A percentile compares a stretch with the other conserved stretches of the same genome.
These are phyloP conservation scores for Nicotiana attenuata DNA, from an alignment of 257 asterid genomes.

Conservation along the genomic window DNA sequence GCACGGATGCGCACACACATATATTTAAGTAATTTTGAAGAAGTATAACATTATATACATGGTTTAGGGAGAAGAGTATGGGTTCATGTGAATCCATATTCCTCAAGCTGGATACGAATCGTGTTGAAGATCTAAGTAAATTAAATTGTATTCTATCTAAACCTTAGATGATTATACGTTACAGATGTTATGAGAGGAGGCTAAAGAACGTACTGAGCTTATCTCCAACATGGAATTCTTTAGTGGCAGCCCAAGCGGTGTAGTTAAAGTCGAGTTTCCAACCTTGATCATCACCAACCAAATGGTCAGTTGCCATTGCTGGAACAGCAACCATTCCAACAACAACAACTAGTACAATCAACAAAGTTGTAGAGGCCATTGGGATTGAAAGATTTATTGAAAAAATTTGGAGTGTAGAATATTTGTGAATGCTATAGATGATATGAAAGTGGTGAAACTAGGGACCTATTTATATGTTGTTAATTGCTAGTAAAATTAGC, in stretches of 20 bases:
- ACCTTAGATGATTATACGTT: too few relatives aligned
- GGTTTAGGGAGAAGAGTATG: too few relatives aligned
- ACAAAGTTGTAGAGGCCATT: slow-evolving; percentile 24
- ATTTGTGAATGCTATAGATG: not conserved
- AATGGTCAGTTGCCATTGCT: slow-evolving; percentile 22
- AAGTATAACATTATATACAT: too few relatives aligned
- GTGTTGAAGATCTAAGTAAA: too few relatives aligned
- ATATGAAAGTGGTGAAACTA: not conserved
- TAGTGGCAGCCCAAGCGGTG: slow-evolving; percentile 24
- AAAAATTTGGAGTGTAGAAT: too few relatives aligned
- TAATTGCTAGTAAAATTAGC: not conserved
- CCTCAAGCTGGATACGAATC: too few relatives aligned
- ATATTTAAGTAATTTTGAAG: too few relatives aligned
- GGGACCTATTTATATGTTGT: not conserved
- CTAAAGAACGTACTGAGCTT: slow-evolving; percentile 11
- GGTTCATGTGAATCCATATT: too few relatives aligned
- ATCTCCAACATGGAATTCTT: slow-evolving; percentile 27
- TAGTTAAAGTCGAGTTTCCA: slow-evolving; percentile 27
- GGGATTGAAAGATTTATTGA: not conserved
- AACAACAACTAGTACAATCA: not conserved
- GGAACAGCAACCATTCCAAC: slow-evolving; percentile 16
- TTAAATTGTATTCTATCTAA: too few relatives aligned
- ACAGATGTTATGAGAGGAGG: not conserved
- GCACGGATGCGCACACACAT: too few relatives aligned
- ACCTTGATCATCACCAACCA: slow-evolving; percentile 36